Percentiles rank a stretch among this genome's conserved stretches.
Evolutionary conservation across 805 yeast species (phyloP).

Genomic region (Blastobotrys chiropterorum): DNA sequence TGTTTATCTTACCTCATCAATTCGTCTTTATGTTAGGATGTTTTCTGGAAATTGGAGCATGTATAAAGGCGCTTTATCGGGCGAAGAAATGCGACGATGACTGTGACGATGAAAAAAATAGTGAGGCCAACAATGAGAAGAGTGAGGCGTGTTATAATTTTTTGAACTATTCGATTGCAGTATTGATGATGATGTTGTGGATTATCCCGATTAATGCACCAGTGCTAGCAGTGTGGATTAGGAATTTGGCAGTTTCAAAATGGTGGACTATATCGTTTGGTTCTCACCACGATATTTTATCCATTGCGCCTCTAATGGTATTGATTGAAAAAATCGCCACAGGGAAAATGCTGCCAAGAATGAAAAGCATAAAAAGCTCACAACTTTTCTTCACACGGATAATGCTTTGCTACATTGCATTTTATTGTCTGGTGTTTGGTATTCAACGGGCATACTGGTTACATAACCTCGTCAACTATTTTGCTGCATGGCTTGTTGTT

Average conservation of each 20-base stretch:
- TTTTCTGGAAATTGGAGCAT: background rate
- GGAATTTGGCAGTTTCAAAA: constrained; percentile 56
- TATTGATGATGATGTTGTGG: constrained; percentile 67
- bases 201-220: constrained; percentile 75
- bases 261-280: constrained; percentile 78
- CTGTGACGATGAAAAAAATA: background rate
- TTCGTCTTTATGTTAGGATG: background rate
- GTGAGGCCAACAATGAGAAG: constrained; percentile 2
- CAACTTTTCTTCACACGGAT: constrained; percentile 28
- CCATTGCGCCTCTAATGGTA: constrained; percentile 66
- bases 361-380: constrained; percentile 11
- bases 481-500: constrained; percentile 27
- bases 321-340: constrained; percentile 49
- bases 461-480: constrained; percentile 65
- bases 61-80: background rate
- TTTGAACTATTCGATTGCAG: constrained; percentile 54
- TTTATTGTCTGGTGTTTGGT: constrained; percentile 68
- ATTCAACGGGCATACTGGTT: constrained; percentile 78
- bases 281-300: constrained; percentile 77
- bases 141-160: constrained; percentile 1
- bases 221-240: constrained; percentile 71
- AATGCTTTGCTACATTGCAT: constrained; percentile 45
- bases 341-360: constrained; percentile 42
- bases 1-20: background rate
- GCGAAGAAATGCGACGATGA: background rate